Conservation (phyloP, 768 basidiomycete species). For the Chalciporus pseudorubinellus region DNA sequence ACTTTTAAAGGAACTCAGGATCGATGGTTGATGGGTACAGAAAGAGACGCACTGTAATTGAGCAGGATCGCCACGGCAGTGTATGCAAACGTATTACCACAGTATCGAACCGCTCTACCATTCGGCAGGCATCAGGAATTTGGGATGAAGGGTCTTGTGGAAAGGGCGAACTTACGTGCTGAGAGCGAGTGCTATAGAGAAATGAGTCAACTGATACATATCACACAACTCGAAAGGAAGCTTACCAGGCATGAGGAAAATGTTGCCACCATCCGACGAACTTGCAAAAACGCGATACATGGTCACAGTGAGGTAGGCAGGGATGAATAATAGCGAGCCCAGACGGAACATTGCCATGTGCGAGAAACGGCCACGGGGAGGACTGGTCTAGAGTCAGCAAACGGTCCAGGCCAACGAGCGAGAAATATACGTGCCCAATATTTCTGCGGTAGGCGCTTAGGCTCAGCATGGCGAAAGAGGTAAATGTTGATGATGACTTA, state of each 20-base stretch:
- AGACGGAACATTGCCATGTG: constrained; percentile 89
- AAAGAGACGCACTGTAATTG: constrained; percentile 65
- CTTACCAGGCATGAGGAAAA: constrained; percentile 80
- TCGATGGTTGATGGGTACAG: too few relatives aligned
- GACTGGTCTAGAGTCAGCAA: constrained; percentile 40
- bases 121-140: background rate
- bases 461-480: background rate
- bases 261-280: constrained; percentile 63
- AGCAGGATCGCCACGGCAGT: constrained; percentile 87
- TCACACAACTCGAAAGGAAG: constrained; percentile 2
- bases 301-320: constrained; percentile 79
- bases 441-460: constrained; percentile 41
- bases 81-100: constrained; percentile 85
- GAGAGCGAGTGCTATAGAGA: constrained; percentile 55
- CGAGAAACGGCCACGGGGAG: constrained; percentile 79
- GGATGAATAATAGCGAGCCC: constrained; percentile 83
- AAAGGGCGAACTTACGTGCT: constrained; percentile 65
- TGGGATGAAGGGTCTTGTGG: background rate
- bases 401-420: background rate
- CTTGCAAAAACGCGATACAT: constrained; percentile 74
- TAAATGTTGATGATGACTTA: constrained; percentile 37
- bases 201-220: constrained; percentile 1
- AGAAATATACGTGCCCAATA: constrained; percentile 48
- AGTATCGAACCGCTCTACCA: constrained; percentile 78
- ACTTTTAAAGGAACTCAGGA: constrained; percentile 42